These are phyloP conservation scores for Aquilaria sinensis DNA, from an alignment of 345 rosid genomes.

Conservation along the genomic window DNA sequence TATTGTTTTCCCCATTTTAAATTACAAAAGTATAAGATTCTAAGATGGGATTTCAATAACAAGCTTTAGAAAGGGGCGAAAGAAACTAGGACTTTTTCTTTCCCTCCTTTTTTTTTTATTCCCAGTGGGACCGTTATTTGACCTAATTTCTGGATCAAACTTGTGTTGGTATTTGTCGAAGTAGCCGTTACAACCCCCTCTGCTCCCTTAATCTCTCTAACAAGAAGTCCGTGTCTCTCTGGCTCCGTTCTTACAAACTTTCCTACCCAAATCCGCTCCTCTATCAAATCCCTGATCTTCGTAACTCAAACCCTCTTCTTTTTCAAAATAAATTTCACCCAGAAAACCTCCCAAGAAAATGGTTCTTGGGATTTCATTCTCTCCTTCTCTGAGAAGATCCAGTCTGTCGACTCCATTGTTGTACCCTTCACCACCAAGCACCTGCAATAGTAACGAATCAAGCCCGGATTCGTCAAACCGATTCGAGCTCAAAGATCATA, in stretches of 20 bases:
- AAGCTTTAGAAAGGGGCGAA: no score
- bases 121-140: no score
- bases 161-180: conserved; percentile 28
- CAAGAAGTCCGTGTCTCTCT: conserved; percentile 33
- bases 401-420: conserved; percentile 49
- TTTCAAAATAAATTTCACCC: background rate
- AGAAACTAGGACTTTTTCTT: no score
- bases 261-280: conserved; percentile 2
- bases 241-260: conserved; percentile 14
- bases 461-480: conserved; percentile 34
- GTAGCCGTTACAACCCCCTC: conserved; percentile 71
- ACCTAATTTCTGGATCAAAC: conserved; percentile 1
- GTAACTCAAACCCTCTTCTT: background rate
- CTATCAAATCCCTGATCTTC: background rate
- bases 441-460: conserved; percentile 45
- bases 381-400: conserved; percentile 19
- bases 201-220: conserved; percentile 5
- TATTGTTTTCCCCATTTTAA: no score
- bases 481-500: conserved; percentile 27
- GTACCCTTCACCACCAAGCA: conserved; percentile 26
- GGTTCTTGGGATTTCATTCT: conserved; percentile 7
- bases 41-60: no score
- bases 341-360: background rate
- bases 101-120: no score
- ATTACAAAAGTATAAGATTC: no score